phyloP scores from a whole-genome alignment of 1,284 basidiomycete genomes.

The Cutaneotrichosporon mucoides region DNA sequence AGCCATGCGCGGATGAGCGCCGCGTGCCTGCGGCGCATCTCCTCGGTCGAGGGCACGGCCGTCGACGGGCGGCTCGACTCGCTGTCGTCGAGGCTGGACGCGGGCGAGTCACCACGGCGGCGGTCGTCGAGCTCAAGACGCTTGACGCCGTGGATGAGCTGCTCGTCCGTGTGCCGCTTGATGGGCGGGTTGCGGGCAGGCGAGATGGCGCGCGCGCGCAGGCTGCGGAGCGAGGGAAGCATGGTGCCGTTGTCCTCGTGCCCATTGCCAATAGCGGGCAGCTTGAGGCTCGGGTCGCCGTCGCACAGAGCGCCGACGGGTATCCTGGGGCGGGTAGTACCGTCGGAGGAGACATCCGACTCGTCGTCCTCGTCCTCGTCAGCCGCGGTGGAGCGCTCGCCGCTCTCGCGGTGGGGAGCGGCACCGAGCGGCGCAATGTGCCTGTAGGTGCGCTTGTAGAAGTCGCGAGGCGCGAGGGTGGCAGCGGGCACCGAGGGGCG shows the following conservation, averaged over 20 bases:
- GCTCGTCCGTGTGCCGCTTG: conserved; percentile 46
- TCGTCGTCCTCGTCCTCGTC: conserved; percentile 19
- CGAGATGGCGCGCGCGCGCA: conserved; percentile 11
- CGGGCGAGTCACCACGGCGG: conserved; percentile 12
- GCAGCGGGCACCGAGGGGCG: conserved; percentile 29
- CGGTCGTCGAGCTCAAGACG: conserved; percentile 39
- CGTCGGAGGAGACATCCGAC: conserved; percentile 2
- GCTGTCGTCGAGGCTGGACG: background rate
- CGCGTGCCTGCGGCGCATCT: conserved; percentile 35
- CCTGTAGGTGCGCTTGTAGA: conserved; percentile 45
- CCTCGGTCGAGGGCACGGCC: conserved; percentile 4
- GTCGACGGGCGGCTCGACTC: background rate
- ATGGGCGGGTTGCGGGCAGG: conserved; percentile 30
- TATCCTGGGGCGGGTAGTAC: conserved; percentile 1
- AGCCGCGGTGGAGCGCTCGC: conserved; percentile 27
- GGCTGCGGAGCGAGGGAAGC: conserved; percentile 13
- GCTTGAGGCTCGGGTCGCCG: conserved; percentile 23
- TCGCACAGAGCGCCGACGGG: conserved; percentile 7
- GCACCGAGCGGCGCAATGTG: conserved; percentile 46
- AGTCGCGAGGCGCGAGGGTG: conserved; percentile 37
- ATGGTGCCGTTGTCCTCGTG: conserved; percentile 8
- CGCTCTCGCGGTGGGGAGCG: conserved; percentile 28
- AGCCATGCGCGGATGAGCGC: conserved; percentile 43
- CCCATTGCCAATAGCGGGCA: conserved; percentile 19
- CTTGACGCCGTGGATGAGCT: conserved; percentile 43